Percentiles rank a stretch among this genome's conserved stretches.
Evolutionary conservation across 202 grass and related monocot genomes (phyloP).

Genomic region (Zoysia matrella): DNA sequence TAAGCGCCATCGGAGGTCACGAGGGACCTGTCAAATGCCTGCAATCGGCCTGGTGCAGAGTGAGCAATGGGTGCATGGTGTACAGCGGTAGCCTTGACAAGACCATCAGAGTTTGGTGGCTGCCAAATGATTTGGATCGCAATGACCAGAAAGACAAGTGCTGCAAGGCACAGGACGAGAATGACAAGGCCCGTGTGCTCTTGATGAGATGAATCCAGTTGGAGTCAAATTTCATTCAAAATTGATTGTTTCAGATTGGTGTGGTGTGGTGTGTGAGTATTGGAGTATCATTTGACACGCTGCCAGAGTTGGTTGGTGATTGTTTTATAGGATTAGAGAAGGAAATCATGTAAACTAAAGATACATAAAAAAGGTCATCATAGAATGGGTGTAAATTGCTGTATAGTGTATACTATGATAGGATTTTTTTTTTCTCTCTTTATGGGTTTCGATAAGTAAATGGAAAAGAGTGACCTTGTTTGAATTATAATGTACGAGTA

Average conservation of each 20-base stretch:
- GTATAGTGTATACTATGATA: slow-evolving; percentile 22
- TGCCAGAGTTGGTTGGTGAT: background rate
- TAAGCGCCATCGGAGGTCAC: slow-evolving; percentile 59
- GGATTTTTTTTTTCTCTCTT: background rate
- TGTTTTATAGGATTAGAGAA: background rate
- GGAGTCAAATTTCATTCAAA: background rate
- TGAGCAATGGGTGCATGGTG: slow-evolving; percentile 72
- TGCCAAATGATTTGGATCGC: slow-evolving; percentile 19
- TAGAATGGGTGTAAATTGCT: slow-evolving; percentile 25
- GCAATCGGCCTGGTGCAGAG: slow-evolving; percentile 60
- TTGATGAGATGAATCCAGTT: slow-evolving; percentile 40
- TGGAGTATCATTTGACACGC: slow-evolving; percentile 5
- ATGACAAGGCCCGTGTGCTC: slow-evolving; percentile 26
- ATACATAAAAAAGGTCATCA: background rate
- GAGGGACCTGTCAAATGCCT: slow-evolving; percentile 89
- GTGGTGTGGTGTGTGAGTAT: background rate
- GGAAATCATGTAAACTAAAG: background rate
- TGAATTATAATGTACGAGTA: background rate
- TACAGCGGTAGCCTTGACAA: slow-evolving; percentile 89
- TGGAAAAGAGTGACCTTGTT: slow-evolving; percentile 6
- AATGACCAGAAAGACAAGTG: slow-evolving; percentile 18
- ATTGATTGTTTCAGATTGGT: background rate
- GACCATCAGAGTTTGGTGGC: slow-evolving; percentile 94
- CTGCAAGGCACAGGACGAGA: slow-evolving; percentile 16
- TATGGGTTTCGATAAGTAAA: slow-evolving; percentile 1